These are phyloP conservation scores for Taphrina wiesneri DNA, from an alignment of 1,139 yeast species.

Conservation along the genomic window DNA sequence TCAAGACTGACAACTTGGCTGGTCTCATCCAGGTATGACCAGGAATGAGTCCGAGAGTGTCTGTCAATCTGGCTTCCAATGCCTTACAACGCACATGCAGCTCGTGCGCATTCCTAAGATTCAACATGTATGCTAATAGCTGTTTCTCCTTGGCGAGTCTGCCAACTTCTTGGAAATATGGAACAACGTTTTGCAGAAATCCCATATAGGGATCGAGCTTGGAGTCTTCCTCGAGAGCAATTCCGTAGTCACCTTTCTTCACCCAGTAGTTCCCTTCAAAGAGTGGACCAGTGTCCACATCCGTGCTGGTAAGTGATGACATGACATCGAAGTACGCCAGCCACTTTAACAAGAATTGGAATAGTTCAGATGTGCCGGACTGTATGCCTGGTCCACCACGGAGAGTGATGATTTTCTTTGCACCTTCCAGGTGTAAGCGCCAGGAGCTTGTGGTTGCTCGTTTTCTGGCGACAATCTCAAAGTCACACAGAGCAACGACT, in stretches of 20 bases:
- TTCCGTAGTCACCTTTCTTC: background rate
- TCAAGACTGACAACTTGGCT: background rate
- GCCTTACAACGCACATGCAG: background rate
- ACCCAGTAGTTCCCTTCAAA: slow-evolving; percentile 9
- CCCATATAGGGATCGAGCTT: slow-evolving; percentile 17
- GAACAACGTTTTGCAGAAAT: slow-evolving; percentile 11
- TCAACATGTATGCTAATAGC: background rate
- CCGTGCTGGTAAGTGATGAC: slow-evolving; percentile 10
- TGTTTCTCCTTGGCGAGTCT: background rate
- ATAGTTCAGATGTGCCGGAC: background rate
- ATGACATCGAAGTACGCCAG: slow-evolving; percentile 11
- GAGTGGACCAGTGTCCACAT: background rate
- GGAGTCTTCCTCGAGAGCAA: background rate
- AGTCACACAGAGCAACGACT: slow-evolving; percentile 9
- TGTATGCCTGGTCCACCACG: slow-evolving; percentile 5
- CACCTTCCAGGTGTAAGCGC: slow-evolving; percentile 21
- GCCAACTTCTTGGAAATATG: background rate
- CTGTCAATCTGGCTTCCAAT: background rate
- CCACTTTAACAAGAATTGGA: slow-evolving; percentile 12
- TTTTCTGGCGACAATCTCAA: slow-evolving; percentile 6
- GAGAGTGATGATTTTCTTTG: slow-evolving; percentile 6
- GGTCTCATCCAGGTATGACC: slow-evolving; percentile 6
- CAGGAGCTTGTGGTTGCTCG: slow-evolving; percentile 13
- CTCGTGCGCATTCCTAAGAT: background rate
- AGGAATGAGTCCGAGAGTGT: background rate